Conservation (phyloP, 257 asterid genomes). For the Plantago major region DNA sequence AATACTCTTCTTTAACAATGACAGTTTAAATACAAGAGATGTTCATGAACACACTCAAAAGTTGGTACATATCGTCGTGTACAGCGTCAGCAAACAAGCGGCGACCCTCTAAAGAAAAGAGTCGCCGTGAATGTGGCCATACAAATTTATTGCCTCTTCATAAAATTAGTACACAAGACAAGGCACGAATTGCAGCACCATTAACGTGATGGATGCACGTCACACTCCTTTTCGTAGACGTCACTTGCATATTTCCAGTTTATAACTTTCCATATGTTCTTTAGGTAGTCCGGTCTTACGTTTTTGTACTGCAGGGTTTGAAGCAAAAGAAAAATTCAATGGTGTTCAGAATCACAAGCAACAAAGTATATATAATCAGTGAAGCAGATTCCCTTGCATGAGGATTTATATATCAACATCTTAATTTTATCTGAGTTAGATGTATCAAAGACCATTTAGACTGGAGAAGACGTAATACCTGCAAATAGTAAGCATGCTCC, state of each 20-base stretch:
- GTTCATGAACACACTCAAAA: neutral
- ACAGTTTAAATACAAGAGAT: neutral
- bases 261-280: conserved; percentile 73
- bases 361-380: neutral
- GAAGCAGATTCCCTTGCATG: neutral
- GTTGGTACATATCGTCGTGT: neutral
- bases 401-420: neutral
- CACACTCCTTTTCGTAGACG: conserved; percentile 48
- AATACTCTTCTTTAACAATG: too few species aligned
- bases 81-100: neutral
- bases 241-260: conserved; percentile 76
- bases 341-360: neutral
- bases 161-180: conserved; percentile 8
- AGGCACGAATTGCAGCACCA: neutral
- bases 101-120: conserved; percentile 8
- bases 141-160: conserved; percentile 26
- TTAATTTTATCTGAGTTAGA: neutral
- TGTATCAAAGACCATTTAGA: neutral
- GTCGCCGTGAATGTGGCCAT: conserved; percentile 13
- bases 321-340: conserved; percentile 7
- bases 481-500: conserved; percentile 88
- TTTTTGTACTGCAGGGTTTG: conserved; percentile 62
- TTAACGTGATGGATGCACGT: conserved; percentile 19
- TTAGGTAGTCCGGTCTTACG: conserved; percentile 72
- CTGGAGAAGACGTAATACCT: conserved; percentile 35